phyloP scores from a whole-genome alignment of 441 rosid species.

The Pelargonium citronellum region DNA sequence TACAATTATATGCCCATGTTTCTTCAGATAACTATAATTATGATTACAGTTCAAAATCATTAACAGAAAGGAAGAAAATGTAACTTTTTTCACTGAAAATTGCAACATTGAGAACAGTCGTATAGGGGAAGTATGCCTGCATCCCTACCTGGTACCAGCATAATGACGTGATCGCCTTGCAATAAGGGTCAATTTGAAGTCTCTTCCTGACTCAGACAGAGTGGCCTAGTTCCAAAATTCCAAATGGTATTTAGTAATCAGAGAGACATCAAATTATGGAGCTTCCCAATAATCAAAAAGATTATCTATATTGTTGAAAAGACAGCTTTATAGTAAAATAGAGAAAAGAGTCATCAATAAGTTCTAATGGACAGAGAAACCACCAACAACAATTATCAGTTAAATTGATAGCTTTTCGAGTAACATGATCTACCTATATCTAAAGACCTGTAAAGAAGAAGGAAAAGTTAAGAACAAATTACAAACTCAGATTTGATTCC shows the following conservation, averaged over 20 bases:
- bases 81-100: not conserved
- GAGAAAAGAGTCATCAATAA: not conserved
- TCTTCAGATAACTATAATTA: not conserved
- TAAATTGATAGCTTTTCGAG: too few species aligned
- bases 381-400: not conserved
- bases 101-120: not conserved
- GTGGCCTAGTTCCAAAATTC: conserved; percentile 61
- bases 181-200: conserved; percentile 72
- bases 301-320: conserved; percentile 3
- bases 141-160: conserved; percentile 98
- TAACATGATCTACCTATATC: too few species aligned
- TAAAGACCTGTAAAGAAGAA: too few species aligned
- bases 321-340: not conserved
- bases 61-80: conserved; percentile 8
- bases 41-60: conserved; percentile 10
- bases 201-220: conserved; percentile 62
- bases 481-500: too few species aligned
- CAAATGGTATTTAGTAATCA: conserved; percentile 15
- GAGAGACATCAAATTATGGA: conserved; percentile 21
- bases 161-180: conserved; percentile 97
- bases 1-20: not conserved
- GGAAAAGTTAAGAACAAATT: too few species aligned
- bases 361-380: not conserved
- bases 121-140: conserved; percentile 7
- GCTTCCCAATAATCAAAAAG: conserved; percentile 6